Conservation (phyloP, 768 basidiomycete genomes). For the Rhodotorula babjevae region DNA sequence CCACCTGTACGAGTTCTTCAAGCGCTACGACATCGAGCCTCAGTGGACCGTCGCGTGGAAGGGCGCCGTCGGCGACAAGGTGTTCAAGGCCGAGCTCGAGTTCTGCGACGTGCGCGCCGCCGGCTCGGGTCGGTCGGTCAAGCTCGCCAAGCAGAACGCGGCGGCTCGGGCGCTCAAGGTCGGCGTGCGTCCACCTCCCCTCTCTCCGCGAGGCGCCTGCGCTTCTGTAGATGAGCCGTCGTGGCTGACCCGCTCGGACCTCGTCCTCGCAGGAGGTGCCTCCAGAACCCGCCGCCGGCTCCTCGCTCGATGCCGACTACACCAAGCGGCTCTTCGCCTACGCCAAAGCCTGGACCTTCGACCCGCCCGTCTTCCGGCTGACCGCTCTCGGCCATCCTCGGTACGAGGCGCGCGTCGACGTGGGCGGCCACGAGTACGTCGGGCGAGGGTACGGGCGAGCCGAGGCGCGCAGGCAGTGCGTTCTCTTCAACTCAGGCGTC, state of each 20-base stretch:
- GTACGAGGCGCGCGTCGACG: not conserved
- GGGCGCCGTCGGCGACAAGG: not conserved
- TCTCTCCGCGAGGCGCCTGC: not conserved
- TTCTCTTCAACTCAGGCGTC: too few relatives aligned
- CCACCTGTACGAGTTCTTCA: not conserved
- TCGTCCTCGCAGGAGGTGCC: too few relatives aligned
- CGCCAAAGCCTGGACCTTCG: too few relatives aligned
- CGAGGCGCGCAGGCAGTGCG: not conserved
- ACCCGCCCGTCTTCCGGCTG: not conserved
- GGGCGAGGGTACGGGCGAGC: not conserved
- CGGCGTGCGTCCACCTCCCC: not conserved
- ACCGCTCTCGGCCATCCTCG: not conserved
- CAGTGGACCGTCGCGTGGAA: constrained; percentile 5
- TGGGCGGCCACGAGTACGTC: not conserved
- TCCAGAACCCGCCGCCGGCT: too few relatives aligned
- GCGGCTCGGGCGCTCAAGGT: not conserved
- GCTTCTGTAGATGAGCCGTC: not conserved
- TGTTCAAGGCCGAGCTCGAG: constrained; percentile 15
- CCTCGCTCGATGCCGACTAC: not conserved
- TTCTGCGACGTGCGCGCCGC: not conserved
- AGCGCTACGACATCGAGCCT: not conserved
- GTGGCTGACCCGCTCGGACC: too few relatives aligned
- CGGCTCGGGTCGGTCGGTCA: not conserved
- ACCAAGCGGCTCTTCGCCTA: not conserved
- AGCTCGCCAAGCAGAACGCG: constrained; percentile 14